Percentiles rank a stretch among this genome's conserved stretches.
Conservation (phyloP, 202 grass and related monocot species). For the Zoysia matrella region DNA sequence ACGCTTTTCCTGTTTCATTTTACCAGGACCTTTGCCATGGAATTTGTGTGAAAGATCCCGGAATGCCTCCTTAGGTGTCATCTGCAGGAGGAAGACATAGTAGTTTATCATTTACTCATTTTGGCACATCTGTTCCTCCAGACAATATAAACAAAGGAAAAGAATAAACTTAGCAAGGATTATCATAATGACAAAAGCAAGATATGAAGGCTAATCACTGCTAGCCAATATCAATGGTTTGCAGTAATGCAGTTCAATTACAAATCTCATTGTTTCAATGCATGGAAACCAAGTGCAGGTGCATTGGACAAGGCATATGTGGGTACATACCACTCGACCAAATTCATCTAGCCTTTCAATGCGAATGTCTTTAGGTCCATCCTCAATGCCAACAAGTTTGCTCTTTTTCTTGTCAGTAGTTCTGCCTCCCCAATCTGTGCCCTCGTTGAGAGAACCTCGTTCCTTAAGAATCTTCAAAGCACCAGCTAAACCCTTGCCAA, state of each 20-base stretch:
- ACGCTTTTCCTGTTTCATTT: slow-evolving; percentile 95
- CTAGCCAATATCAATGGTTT: slow-evolving; percentile 4
- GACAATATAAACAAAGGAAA: slow-evolving; percentile 1
- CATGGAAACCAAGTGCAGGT: not conserved
- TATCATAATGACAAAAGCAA: not conserved
- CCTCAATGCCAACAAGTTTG: slow-evolving; percentile 82
- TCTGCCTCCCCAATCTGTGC: slow-evolving; percentile 83
- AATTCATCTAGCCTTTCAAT: slow-evolving; percentile 92
- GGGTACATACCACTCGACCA: slow-evolving; percentile 76
- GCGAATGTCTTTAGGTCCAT: slow-evolving; percentile 82
- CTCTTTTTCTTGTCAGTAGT: slow-evolving; percentile 97
- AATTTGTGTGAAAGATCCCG: slow-evolving; percentile 87
- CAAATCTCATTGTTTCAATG: not conserved
- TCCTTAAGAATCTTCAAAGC: slow-evolving; percentile 81
- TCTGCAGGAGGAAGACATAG: slow-evolving; percentile 40
- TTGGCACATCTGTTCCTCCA: not conserved
- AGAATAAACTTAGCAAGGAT: not conserved
- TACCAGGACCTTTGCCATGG: slow-evolving; percentile 88
- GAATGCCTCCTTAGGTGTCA: slow-evolving; percentile 92
- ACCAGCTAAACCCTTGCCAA: slow-evolving; percentile 80
- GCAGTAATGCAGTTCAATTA: slow-evolving; percentile 23
- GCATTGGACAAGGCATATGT: not conserved
- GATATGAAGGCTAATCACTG: not conserved
- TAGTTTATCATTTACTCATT: slow-evolving; percentile 7
- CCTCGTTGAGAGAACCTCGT: slow-evolving; percentile 83